These are phyloP conservation scores for Coniferiporia sulphurascens DNA, from an alignment of 1,284 basidiomycete species.

Conservation along the genomic window DNA sequence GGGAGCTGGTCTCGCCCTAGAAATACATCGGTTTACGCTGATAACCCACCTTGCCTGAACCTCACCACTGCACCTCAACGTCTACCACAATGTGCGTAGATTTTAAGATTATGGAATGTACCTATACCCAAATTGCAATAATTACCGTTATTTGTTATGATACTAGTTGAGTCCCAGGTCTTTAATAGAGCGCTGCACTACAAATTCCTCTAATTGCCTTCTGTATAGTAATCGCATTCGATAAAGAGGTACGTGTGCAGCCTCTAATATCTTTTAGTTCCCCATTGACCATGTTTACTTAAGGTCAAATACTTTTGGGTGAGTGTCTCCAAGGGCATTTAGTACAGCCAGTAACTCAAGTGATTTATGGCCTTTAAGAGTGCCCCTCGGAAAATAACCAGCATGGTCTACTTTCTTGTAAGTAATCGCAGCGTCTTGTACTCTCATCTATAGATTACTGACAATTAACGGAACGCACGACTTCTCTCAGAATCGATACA, in stretches of 20 bases:
- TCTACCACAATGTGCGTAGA: no score
- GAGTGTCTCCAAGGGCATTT: neutral
- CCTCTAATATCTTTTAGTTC: neutral
- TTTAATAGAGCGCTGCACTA: neutral
- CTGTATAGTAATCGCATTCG: neutral
- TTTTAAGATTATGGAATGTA: neutral
- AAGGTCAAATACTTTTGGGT: slow-evolving; percentile 3
- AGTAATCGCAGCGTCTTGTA: neutral
- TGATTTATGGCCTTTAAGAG: no score
- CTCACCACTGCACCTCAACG: no score
- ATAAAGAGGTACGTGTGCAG: neutral
- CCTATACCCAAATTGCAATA: neutral
- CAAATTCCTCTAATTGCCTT: neutral
- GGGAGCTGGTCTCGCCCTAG: no score
- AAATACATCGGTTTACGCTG: no score
- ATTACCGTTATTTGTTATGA: neutral
- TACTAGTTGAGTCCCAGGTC: slow-evolving; percentile 3
- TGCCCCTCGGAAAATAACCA: neutral
- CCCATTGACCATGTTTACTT: neutral
- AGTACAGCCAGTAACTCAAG: no score
- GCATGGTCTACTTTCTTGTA: neutral
- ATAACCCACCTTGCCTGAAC: no score
- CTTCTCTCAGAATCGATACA: neutral
- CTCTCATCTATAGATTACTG: neutral
- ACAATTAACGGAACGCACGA: no score